Conservation (phyloP, 2,329 filamentous ascomycete species). For the Fusarium multiceps region DNA sequence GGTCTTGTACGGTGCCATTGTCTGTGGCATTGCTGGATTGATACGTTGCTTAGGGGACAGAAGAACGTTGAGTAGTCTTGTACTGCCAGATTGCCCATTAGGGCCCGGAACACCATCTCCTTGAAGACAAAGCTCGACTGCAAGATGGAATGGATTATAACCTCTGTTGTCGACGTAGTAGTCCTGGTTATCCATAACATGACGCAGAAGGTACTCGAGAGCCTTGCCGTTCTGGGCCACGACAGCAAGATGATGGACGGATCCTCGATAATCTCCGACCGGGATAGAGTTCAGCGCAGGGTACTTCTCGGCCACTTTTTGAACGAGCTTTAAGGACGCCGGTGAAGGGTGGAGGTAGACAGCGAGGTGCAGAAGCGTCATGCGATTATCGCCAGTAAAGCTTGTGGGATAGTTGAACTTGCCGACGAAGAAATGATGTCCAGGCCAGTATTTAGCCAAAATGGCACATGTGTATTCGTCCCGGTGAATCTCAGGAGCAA, state of each 20-base stretch:
- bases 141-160: slow-evolving; percentile 8
- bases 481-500: not conserved
- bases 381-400: no score
- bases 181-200: not conserved
- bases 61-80: not conserved
- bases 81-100: not conserved
- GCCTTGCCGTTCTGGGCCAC: not conserved
- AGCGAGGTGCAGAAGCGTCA: not conserved
- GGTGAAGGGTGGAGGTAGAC: not conserved
- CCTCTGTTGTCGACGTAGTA: slow-evolving; percentile 8
- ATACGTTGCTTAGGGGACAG: not conserved
- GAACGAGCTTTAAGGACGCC: not conserved
- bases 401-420: no score
- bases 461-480: not conserved
- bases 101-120: not conserved
- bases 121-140: not conserved
- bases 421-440: not conserved
- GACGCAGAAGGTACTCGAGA: not conserved
- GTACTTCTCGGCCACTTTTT: not conserved
- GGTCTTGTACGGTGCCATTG: not conserved
- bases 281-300: not conserved
- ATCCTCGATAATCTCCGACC: not conserved
- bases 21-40: slow-evolving; percentile 10
- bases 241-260: slow-evolving; percentile 12
- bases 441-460: not conserved